Base-by-base conservation (phyloP, 2,329 filamentous ascomycete species). In the Claviceps cyperi region DNA sequence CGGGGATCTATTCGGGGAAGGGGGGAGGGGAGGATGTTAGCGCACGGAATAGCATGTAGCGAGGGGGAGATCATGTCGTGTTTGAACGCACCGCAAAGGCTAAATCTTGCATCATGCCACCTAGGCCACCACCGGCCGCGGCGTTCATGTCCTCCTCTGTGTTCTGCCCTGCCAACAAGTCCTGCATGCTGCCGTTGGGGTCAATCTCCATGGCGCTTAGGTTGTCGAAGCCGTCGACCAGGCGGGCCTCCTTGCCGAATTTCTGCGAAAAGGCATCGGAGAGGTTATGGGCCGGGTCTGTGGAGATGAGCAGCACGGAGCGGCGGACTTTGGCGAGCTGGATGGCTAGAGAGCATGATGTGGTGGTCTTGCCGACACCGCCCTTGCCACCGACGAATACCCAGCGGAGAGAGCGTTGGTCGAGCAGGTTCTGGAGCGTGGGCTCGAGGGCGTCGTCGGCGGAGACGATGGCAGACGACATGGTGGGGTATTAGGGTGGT, bases 151-250 rank as follows among this genome's bases (percentile, higher is more conserved):
- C 66, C 36, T 85, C 86, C 24, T 86, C 86, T 17, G 87, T 88
- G 43, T 78, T 82, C 63, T 81, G 76, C 2, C 83, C 84, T 9
- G 86, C 85, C 55, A 98, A 73, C 51, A 98, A 72, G 65, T 98
- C 92, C 70, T 96, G 92, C 67, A 98, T 95, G 63, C 88, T 95
- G 46, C 91, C 92, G 64, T 95, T 97, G 49, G 92, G 92, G 63
- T 98, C 92, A 60, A 98, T 97, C 70, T 98, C 92, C 92, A 98
- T 98, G 55, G 92, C 92, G 64, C 87, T 94, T 58, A 98, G 74
- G 68, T 96, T 96, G 36, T 83, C 80, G 63, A 94, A 96, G 58
- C 92, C 92, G 59, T 95, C 83, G 56, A 98, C 77, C 39, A 95
- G 80, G 55, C 89, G 82, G 49, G 92, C 92, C 69, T 98, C 92